Evolutionary conservation across 768 basidiomycete genomes (phyloP), one percentile per base, ranked within the genome.

Genomic region (Hygrophoropsis aurantiaca): DNA sequence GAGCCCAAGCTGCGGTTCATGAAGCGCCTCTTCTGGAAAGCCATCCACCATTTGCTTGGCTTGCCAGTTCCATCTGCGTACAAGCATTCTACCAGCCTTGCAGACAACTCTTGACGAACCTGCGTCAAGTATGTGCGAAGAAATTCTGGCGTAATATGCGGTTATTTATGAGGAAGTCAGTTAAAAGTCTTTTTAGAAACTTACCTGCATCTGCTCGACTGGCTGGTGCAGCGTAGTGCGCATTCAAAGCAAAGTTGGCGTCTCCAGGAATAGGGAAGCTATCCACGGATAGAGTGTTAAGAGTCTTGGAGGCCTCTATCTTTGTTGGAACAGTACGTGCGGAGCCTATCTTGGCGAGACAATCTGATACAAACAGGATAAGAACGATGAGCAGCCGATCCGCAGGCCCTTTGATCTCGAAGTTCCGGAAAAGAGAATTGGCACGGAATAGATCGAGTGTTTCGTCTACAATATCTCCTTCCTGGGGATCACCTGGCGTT

Each of bases 41-140:
- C 89, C 92, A 97, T 95, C 97, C 97, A 99, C 97, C 97, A 99
- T 69, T 99, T 99, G 77, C 89, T 97, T 5, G 97, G 94, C 65
- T 90, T 94, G 48, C 87, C 87, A 3, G 89, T 87, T 5, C 94
- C 94, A 64, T 95, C 92, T 32, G 85, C 90, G 65, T 99, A 99
- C 40, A 99, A 73, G 42, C 83, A 77, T 59, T 94, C 93, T 11
- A 93, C 81, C 41, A 99, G 69, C 24, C 97, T 82, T 8, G 84
- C 77, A 18, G 93, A 89, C 16, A 94, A 74, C 62, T 99, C 97
- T 68, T 97, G 92, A 40, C 97, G 84, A 8, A 88, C 89, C 66
- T 99, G 97, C 4, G 83, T 84, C 46, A 99, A 76, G 71, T 98
- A 98, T 57, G 85, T 83, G 24, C 94, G 84, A 36, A 99, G 79